Base-by-base conservation (phyloP, 768 basidiomycete genomes). In the Lentinula boryana region DNA sequence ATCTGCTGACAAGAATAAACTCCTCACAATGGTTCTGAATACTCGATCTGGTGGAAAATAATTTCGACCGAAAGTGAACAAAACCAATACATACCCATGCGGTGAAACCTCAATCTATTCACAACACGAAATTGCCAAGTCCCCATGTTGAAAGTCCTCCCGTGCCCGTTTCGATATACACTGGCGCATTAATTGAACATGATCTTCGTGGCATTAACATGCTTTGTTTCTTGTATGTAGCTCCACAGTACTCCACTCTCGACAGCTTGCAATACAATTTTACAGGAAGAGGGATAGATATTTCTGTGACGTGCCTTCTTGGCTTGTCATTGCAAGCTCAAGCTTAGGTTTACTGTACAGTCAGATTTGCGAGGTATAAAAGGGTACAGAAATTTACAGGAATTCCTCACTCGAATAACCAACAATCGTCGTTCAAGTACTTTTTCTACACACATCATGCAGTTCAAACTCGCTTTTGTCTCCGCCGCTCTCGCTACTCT, bases 401-500 rank as follows among this genome's bases (percentile, higher is more conserved):
- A 6, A 21, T 7, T 48, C 46, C 21, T 48, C 46, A 48, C 36
- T 58, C 46, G 46, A 48, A 35, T 27, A 15, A 18, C 57, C 23
- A 48, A 16, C 46, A 58, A 27, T 58, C 46, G 43, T 58, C 57
- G 57, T 48, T 57, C 56, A 44, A 57, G 40, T 35, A 27, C 44
- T 46, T 16, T 57, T 23, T 31, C 40, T 40, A 43, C 18, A n/a
- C 6, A 32, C 56, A 36, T 2, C 21, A 58, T 58, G 57, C 57
- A 58, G 21, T 58, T 58, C 46, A 58, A 58, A 40, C 57, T 58
- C 40, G 46, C 57, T 33, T 38, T 58, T 49, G 43, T 50, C 46
- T 48, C 44, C 33, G 31, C 36, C 44, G 57, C 36, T 27, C 44
- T 50, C 40, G 57, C 57, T 58, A 32, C 56, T 15, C 40, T 46